phyloP scores from a whole-genome alignment of 169 alveolate genomes.

The Cryptosporidium felis region DNA sequence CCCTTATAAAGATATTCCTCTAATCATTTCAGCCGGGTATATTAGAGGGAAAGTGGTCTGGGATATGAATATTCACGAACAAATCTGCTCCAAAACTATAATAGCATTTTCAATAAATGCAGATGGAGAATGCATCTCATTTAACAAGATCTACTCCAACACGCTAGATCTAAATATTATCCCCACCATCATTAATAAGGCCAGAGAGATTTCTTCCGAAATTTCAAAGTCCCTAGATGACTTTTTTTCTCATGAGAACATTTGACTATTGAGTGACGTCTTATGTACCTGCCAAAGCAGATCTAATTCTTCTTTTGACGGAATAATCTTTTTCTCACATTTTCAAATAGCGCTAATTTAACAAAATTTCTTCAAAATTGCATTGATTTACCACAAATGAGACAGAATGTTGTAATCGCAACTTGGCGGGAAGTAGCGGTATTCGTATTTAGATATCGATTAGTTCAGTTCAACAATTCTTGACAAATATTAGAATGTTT shows the following conservation, averaged over 20 bases:
- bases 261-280: neutral
- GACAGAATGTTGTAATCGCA: no score
- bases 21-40: constrained; percentile 50
- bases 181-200: constrained; percentile 11
- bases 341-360: no score
- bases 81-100: constrained; percentile 44
- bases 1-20: constrained; percentile 33
- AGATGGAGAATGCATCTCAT: constrained; percentile 23
- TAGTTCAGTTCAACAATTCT: no score
- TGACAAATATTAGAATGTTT: neutral
- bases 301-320: no score
- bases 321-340: no score
- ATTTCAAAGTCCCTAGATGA: constrained; percentile 19
- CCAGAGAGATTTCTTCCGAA: constrained; percentile 13
- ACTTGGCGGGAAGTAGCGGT: no score
- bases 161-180: constrained; percentile 29
- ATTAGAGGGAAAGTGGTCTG: constrained; percentile 47
- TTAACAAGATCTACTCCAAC: constrained; percentile 45
- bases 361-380: no score
- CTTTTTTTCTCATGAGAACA: neutral
- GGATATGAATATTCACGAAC: constrained; percentile 66
- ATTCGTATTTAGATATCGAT: no score
- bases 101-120: constrained; percentile 32
- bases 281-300: no score
- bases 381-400: no score